These are phyloP conservation scores for Fusarium cyanostomum DNA, from an alignment of 2,329 filamentous ascomycete genomes.

Conservation along the genomic window DNA sequence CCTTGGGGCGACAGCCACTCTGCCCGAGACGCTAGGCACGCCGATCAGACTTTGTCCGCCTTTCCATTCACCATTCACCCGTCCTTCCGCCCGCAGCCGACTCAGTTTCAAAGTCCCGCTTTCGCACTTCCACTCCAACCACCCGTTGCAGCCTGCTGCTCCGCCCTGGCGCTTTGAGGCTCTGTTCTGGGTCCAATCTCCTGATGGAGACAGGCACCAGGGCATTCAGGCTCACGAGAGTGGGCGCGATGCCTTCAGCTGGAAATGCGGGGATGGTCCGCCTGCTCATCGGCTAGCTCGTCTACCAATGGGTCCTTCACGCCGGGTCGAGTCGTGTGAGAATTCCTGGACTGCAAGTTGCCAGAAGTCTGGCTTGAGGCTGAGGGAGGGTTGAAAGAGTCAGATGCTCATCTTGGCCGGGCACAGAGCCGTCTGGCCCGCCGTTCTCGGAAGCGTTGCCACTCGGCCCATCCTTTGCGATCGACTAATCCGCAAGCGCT, in stretches of 20 bases:
- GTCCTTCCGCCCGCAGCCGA: constrained; percentile 1
- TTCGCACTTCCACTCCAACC: too few relatives aligned
- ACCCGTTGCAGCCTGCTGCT: constrained; percentile 4
- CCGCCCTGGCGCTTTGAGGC: constrained; percentile 23
- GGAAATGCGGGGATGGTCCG: constrained; percentile 18
- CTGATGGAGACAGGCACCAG: constrained; percentile 4
- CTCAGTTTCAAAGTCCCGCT: background rate
- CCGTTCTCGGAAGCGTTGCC: constrained; percentile 37
- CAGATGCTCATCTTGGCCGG: constrained; percentile 15
- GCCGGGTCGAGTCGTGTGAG: constrained; percentile 19
- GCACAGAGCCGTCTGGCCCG: background rate
- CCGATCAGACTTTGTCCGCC: constrained; percentile 13
- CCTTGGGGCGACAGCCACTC: background rate
- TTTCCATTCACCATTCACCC: background rate
- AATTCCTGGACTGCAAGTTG: constrained; percentile 15
- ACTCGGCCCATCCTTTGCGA: constrained; percentile 10
- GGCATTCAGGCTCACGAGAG: constrained; percentile 15
- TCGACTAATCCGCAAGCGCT: constrained; percentile 26
- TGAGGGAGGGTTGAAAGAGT: constrained; percentile 26
- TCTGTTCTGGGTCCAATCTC: constrained; percentile 19
- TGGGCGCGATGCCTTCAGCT: background rate
- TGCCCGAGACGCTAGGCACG: constrained; percentile 10
- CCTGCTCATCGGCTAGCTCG: background rate
- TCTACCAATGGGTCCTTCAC: constrained; percentile 5
- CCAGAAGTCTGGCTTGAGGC: constrained; percentile 13